A percentile compares a stretch with the other conserved stretches of the same genome.
Conservation (phyloP, 345 rosid species). For the Brassica cretica region DNA sequence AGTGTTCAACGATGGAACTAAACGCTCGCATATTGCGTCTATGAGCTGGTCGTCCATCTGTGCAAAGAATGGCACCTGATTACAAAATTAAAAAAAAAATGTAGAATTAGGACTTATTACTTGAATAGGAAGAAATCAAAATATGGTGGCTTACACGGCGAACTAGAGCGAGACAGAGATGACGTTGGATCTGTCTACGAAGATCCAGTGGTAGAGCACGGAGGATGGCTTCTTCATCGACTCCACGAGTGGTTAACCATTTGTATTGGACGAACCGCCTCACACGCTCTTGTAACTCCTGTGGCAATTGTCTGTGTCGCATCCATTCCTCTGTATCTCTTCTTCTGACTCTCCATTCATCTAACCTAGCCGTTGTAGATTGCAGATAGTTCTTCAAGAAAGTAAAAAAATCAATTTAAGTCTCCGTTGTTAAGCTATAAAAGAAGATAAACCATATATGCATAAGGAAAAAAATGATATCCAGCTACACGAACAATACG, state of each 20-base stretch:
- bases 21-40: constrained; percentile 84
- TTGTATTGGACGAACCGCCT: constrained; percentile 79
- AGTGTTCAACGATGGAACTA: constrained; percentile 71
- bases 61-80: constrained; percentile 81
- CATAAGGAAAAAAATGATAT: too few relatives aligned
- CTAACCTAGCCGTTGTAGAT: constrained; percentile 80
- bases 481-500: too few relatives aligned
- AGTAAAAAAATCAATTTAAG: constrained; percentile 5
- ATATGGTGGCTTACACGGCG: constrained; percentile 62
- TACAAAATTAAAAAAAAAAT: neutral
- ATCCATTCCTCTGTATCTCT: constrained; percentile 98
- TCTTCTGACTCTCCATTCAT: constrained; percentile 84
- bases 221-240: constrained; percentile 75
- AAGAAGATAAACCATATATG: neutral
- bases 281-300: constrained; percentile 71
- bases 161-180: constrained; percentile 82
- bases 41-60: constrained; percentile 86
- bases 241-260: constrained; percentile 85
- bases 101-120: constrained; percentile 2
- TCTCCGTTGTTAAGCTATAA: neutral
- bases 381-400: constrained; percentile 65
- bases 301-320: constrained; percentile 87
- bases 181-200: constrained; percentile 73
- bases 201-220: constrained; percentile 71
- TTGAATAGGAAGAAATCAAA: neutral